Evolutionary conservation across 352 stramenopile species (phyloP), one percentile per base, ranked within the genome.

Genomic region (Phytophthora constricta): DNA sequence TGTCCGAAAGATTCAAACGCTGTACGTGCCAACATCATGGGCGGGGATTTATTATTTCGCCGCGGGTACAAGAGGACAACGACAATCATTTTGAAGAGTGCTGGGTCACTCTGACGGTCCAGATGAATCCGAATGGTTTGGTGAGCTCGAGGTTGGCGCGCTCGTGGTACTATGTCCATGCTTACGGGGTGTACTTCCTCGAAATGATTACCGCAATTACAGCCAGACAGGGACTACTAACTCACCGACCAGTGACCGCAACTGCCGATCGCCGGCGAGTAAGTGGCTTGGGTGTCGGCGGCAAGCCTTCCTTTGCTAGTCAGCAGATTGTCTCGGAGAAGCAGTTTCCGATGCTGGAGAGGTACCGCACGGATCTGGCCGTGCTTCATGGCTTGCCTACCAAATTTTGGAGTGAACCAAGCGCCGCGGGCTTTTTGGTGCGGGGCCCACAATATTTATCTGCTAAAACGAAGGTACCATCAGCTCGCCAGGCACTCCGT

Each of bases 331-430:
- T 90, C 22, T 88, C 77, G 1, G 84, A 90, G 62, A 79, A 77
- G n/a, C 62, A 81, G 49, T 80, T 88, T 17, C 70, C 74, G 1
- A 76, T 90, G 60, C 72, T 91, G 0, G 82, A 90, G 22, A 72
- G 69, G 3, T 93, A 83, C 62, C 83, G 81, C n/a, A 91, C 81
- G 1, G 83, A 91, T 31, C 60, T 91, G 19, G 70, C 77, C 8
- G 52, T 92, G 9, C 52, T 82, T 27, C 67, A 91, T 34, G 70
- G 73, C 0, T 60, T 93, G 11, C 66, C 83, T 9, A 89, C 85
- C 9, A 91, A 93, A 55, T 93, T 85, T 57, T 95, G 87, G 87
- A 93, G 84, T 61, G 87, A 95, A n/a, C 87, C 87, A 1, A 79
- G 74, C 22, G 86, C 82, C 5, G 61, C 61, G 5, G 79, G 77